Percentiles rank a stretch among this genome's conserved stretches.
Evolutionary conservation across 177 flowering plant genomes (phyloP).

Genomic region (Tripterygium wilfordii): DNA sequence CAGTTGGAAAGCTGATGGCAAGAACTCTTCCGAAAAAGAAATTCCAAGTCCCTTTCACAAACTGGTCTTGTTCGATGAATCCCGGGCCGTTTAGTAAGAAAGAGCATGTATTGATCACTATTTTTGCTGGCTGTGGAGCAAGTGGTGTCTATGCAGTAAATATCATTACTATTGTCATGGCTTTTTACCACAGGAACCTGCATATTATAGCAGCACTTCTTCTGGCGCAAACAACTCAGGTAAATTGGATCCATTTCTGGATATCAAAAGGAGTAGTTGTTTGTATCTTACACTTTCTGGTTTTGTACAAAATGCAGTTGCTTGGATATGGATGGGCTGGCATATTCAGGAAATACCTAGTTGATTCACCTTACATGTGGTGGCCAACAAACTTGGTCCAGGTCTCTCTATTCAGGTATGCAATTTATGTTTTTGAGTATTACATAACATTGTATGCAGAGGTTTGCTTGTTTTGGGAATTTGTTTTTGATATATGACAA

Average conservation of each 20-base stretch:
- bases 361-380: conserved; percentile 78
- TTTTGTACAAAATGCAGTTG: conserved; percentile 28
- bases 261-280: not conserved
- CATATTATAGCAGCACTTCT: conserved; percentile 38
- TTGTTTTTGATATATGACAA: no score
- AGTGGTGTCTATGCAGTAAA: conserved; percentile 41
- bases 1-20: conserved; percentile 54
- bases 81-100: conserved; percentile 68
- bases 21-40: conserved; percentile 25
- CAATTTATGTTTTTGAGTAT: conserved; percentile 26
- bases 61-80: conserved; percentile 46
- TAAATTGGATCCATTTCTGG: conserved; percentile 3
- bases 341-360: conserved; percentile 48
- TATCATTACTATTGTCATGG: conserved; percentile 55
- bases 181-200: conserved; percentile 36
- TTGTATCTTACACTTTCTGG: not conserved
- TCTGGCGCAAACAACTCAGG: conserved; percentile 60
- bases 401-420: conserved; percentile 62
- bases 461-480: not conserved
- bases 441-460: conserved; percentile 19
- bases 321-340: conserved; percentile 90
- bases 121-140: conserved; percentile 54
- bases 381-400: conserved; percentile 62
- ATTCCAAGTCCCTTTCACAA: conserved; percentile 28
- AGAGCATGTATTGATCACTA: conserved; percentile 73